Evolutionary conservation across 148 eudicot genomes (phyloP), one percentile per base, ranked within the genome.

Genomic region (Euryodendron excelsum): DNA sequence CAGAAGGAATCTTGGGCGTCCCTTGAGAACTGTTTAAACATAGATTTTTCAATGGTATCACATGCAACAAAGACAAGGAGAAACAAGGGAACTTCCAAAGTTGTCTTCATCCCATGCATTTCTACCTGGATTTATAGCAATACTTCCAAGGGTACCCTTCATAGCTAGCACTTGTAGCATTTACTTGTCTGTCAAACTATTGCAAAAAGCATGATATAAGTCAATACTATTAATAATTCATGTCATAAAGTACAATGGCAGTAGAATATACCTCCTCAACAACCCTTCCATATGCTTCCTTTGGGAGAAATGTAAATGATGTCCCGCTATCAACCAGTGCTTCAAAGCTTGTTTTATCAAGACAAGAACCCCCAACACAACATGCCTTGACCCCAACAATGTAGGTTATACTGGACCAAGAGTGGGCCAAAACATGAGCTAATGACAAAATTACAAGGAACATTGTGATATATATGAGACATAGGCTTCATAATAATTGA

Each of bases 241-340:
- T 3, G 11, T 39, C 41, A 74, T 7, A 41, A 63, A 55, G 28
- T 55, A 27, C 36, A 64, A 69, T 18, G 50, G 74, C 27, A 55
- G 53, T 65, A 28, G 36, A 72, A 69, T 70, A 47, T 89, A 96
- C 99, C 93, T 91, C 94, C 76, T 84, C 73, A 62, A 86, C 97
- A 77, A 89, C 86, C 77, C 77, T 82, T 78, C 85, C 80, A 83
- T 89, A 96, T 27, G 85, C 86, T 74, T 84, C 83, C 70, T 64
- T 75, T 58, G 98, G 97, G 72, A 96, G 84, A 80, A 77, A 82
- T 36, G 97, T 89, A 84, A 96, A 96, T 48, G 99, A 93, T 69
- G 94, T 61, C 52, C 99, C 99, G 86, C 99, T 93, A 82, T 96
- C 99, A 69, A 96, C 84, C 63, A 93, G 85, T 78, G 93, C 91